Conservation (phyloP, 2,329 filamentous ascomycete species). For the Aspergillus neoniger region DNA sequence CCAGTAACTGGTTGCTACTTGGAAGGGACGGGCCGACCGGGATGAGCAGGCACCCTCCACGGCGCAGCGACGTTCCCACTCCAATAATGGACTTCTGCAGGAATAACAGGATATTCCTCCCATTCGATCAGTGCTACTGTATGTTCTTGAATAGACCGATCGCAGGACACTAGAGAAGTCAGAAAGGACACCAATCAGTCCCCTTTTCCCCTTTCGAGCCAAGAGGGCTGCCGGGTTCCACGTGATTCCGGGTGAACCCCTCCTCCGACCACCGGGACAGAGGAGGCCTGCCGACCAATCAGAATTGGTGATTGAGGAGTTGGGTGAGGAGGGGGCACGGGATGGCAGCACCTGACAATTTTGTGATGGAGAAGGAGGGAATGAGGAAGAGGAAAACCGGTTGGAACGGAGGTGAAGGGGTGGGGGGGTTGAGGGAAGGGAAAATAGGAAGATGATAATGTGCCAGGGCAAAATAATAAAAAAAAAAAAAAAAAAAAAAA, state of each 20-base stretch:
- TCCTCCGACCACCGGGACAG: slow-evolving; percentile 23
- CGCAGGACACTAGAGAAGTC: not conserved
- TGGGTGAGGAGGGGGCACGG: slow-evolving; percentile 38
- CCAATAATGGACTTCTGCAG: not conserved
- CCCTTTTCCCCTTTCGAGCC: not conserved
- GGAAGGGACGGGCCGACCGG: slow-evolving; percentile 22
- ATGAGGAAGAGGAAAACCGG: slow-evolving; percentile 16
- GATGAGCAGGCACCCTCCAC: slow-evolving; percentile 13
- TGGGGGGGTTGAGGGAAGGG: not conserved
- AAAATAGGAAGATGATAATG: slow-evolving; percentile 8
- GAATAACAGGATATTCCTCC: not conserved
- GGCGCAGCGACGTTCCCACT: not conserved
- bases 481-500: not conserved
- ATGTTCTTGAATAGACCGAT: not conserved
- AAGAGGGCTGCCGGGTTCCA: slow-evolving; percentile 20
- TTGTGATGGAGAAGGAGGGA: slow-evolving; percentile 17
- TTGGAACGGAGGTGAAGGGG: slow-evolving; percentile 9
- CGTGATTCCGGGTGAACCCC: slow-evolving; percentile 33
- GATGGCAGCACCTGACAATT: slow-evolving; percentile 42
- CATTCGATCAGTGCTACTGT: not conserved
- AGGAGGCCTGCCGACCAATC: slow-evolving; percentile 30
- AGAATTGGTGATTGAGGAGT: slow-evolving; percentile 13
- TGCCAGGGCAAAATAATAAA: not conserved
- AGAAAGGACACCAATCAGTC: not conserved
- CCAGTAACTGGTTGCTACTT: not conserved